phyloP scores from a whole-genome alignment of 2,329 filamentous ascomycete genomes.

The Ambrosiella cleistominuta region DNA sequence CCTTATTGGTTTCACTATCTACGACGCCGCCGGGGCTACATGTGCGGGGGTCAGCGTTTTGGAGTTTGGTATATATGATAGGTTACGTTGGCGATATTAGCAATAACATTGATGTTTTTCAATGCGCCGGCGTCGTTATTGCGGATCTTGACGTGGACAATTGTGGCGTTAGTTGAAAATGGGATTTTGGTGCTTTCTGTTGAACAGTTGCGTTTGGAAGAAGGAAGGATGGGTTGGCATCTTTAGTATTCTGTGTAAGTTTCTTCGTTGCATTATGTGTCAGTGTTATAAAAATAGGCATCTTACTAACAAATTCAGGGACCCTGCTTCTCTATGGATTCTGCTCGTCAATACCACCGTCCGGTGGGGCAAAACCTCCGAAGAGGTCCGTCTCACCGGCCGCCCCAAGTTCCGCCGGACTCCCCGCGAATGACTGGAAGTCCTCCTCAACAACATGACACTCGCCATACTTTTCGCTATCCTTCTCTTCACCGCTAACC shows the following conservation, averaged over 20 bases:
- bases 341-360: slow-evolving; percentile 67
- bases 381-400: slow-evolving; percentile 82
- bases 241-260: slow-evolving; percentile 52
- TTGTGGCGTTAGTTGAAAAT: slow-evolving; percentile 34
- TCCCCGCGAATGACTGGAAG: slow-evolving; percentile 65
- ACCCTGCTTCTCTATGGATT: slow-evolving; percentile 62
- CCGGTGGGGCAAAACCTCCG: slow-evolving; percentile 78
- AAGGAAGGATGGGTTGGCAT: slow-evolving; percentile 79
- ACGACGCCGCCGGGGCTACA: slow-evolving; percentile 77
- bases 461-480: slow-evolving; percentile 42
- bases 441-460: slow-evolving; percentile 54
- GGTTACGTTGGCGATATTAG: slow-evolving; percentile 56
- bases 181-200: slow-evolving; percentile 69
- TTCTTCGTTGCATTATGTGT: neutral
- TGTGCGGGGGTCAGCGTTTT: slow-evolving; percentile 80
- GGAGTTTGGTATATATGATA: slow-evolving; percentile 71
- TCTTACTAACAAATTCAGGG: slow-evolving; percentile 25
- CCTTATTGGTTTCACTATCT: slow-evolving; percentile 79
- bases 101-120: slow-evolving; percentile 74
- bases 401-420: slow-evolving; percentile 71
- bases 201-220: slow-evolving; percentile 51
- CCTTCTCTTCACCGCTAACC: slow-evolving; percentile 57
- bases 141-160: slow-evolving; percentile 51
- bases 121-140: slow-evolving; percentile 63
- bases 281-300: neutral